These are phyloP conservation scores for Whalleya microplaca DNA, from an alignment of 2,329 filamentous ascomycete genomes.

Conservation along the genomic window DNA sequence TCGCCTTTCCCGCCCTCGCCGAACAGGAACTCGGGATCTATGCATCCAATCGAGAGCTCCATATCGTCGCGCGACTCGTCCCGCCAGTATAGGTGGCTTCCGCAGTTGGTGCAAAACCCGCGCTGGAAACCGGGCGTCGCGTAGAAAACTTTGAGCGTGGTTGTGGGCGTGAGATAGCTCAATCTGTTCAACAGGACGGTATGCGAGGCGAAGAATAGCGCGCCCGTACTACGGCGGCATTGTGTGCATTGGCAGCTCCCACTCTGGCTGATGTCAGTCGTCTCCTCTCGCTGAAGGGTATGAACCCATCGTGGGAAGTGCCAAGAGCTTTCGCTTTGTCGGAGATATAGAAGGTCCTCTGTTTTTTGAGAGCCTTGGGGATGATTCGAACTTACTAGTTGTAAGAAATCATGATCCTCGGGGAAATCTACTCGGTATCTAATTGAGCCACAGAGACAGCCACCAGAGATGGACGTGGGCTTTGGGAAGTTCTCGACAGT, in stretches of 20 bases:
- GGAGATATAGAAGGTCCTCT: too few species aligned
- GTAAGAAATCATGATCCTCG: constrained; percentile 46
- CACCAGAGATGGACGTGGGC: constrained; percentile 48
- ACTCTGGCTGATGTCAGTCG: constrained; percentile 30
- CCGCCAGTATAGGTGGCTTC: constrained; percentile 53
- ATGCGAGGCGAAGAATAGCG: constrained; percentile 49
- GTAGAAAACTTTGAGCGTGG: constrained; percentile 44
- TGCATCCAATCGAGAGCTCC: constrained; percentile 46
- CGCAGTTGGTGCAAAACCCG: constrained; percentile 53
- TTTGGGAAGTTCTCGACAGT: constrained; percentile 31
- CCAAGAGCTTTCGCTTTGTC: too few species aligned
- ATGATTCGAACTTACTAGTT: constrained; percentile 28
- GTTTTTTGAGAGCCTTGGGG: too few species aligned
- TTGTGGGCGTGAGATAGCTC: constrained; percentile 37
- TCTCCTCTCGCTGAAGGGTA: not conserved
- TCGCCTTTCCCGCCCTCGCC: constrained; percentile 32
- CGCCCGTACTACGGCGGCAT: constrained; percentile 56
- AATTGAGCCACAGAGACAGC: constrained; percentile 55
- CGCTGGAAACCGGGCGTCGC: constrained; percentile 46
- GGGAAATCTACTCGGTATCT: constrained; percentile 54
- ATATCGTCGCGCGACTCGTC: constrained; percentile 35
- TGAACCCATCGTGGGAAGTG: not conserved
- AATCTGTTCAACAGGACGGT: constrained; percentile 41
- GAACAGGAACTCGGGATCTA: constrained; percentile 49
- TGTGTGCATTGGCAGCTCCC: constrained; percentile 59